Percentiles rank a stretch among this genome's conserved stretches.
Evolutionary conservation across 257 asterid species (phyloP).

Genomic region (Coffea eugenioides): DNA sequence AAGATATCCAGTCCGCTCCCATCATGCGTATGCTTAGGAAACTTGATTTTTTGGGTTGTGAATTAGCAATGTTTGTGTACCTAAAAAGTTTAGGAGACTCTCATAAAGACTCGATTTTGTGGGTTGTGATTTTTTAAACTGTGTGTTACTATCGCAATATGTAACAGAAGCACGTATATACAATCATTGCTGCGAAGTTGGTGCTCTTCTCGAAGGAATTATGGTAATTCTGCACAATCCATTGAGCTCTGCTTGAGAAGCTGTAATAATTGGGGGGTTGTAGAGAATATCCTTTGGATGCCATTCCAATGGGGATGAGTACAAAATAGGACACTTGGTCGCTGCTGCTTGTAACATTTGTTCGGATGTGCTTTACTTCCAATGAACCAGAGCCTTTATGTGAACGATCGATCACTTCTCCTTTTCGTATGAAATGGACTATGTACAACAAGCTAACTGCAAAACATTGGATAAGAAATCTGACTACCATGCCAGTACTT

Average conservation of each 20-base stretch:
- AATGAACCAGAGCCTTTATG: constrained; percentile 5
- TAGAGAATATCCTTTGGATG: constrained; percentile 31
- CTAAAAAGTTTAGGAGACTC: neutral
- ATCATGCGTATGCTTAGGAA: neutral
- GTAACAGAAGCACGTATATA: neutral
- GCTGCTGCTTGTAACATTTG: constrained; percentile 9
- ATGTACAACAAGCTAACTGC: neutral
- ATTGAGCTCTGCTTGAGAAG: neutral
- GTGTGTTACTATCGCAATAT: no score
- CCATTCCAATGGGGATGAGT: constrained; percentile 30
- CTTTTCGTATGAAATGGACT: neutral
- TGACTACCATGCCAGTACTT: no score
- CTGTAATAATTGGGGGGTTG: constrained; percentile 14
- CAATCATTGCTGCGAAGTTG: neutral
- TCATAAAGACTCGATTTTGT: neutral
- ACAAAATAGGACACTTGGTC: constrained; percentile 24
- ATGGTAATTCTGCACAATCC: neutral
- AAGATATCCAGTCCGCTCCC: neutral
- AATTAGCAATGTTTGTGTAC: neutral
- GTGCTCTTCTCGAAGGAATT: neutral
- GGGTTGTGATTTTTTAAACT: neutral
- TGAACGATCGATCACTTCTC: neutral
- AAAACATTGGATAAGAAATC: neutral
- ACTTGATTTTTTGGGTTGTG: neutral
- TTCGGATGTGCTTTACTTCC: constrained; percentile 9